Percentiles rank a stretch among this genome's conserved stretches.
Evolutionary conservation across 352 stramenopile species (phyloP).

Genomic region (Phytopythium montanum): DNA sequence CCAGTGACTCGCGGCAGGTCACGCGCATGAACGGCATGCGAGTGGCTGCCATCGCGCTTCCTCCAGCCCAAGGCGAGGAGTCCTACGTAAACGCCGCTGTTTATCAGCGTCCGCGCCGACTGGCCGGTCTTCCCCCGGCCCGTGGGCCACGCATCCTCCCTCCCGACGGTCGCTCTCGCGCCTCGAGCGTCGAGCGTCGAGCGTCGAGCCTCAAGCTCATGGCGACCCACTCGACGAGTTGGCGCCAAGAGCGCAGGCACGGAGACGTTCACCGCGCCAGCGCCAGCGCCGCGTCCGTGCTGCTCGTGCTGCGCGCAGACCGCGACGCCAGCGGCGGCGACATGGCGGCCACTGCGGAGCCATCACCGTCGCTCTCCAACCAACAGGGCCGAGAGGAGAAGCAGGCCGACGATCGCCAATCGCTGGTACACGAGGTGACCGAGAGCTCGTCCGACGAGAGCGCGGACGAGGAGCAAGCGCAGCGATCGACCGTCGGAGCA

Average conservation of each 20-base stretch:
- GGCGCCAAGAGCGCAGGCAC: not conserved
- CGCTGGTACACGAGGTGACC: slow-evolving; percentile 28
- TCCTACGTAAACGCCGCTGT: not conserved
- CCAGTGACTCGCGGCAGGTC: slow-evolving; percentile 6
- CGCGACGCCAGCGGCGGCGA: not conserved
- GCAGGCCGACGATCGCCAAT: not conserved
- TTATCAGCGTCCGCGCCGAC: not conserved
- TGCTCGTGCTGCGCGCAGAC: slow-evolving; percentile 6
- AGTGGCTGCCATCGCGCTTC: slow-evolving; percentile 3
- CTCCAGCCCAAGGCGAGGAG: not conserved
- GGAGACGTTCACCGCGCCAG: not conserved
- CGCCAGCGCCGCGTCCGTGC: slow-evolving; percentile 5
- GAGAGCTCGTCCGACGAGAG: slow-evolving; percentile 40
- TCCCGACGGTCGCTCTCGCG: not conserved
- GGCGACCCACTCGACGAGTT: slow-evolving; percentile 6
- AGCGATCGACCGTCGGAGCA: not conserved
- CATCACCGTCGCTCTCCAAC: not conserved
- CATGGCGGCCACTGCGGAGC: not conserved
- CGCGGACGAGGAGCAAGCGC: slow-evolving; percentile 8
- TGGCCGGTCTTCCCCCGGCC: not conserved
- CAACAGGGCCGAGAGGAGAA: not conserved
- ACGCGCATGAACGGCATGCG: not conserved
- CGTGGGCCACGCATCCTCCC: not conserved
- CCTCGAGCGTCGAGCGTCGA: not conserved
- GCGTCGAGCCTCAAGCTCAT: too few species aligned